These are phyloP conservation scores for Talaromyces rugulosus DNA, from an alignment of 2,329 filamentous ascomycete genomes.

Conservation along the genomic window DNA sequence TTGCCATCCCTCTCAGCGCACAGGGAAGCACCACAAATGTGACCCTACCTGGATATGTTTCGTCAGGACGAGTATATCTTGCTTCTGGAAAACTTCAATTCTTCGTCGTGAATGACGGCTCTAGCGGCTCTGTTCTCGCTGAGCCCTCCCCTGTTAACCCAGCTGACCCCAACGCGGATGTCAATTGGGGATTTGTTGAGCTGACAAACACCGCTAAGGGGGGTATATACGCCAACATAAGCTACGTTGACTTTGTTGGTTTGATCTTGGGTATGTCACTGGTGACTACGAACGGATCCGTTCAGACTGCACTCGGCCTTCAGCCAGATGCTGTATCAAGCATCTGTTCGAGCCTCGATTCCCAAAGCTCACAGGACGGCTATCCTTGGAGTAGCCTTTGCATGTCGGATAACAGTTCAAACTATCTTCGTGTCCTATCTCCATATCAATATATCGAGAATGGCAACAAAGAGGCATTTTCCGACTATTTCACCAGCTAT, in stretches of 20 bases:
- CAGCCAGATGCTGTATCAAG: slow-evolving; percentile 43
- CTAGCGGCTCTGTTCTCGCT: slow-evolving; percentile 37
- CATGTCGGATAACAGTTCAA: slow-evolving; percentile 32
- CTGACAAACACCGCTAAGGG: slow-evolving; percentile 41
- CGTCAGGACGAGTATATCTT: slow-evolving; percentile 45
- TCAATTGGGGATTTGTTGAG: slow-evolving; percentile 52
- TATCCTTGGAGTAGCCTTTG: slow-evolving; percentile 53
- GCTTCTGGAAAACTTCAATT: slow-evolving; percentile 41
- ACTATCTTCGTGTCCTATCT: slow-evolving; percentile 50
- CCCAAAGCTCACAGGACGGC: slow-evolving; percentile 45
- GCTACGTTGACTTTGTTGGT: slow-evolving; percentile 51
- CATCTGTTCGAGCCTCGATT: slow-evolving; percentile 43
- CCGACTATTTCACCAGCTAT: slow-evolving; percentile 49
- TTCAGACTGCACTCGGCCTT: slow-evolving; percentile 49
- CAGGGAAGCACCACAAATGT: slow-evolving; percentile 37
- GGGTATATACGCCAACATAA: slow-evolving; percentile 46
- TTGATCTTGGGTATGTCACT: slow-evolving; percentile 52
- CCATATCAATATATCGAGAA: slow-evolving; percentile 48
- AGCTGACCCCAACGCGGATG: slow-evolving; percentile 38
- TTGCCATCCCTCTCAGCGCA: slow-evolving; percentile 42
- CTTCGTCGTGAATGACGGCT: slow-evolving; percentile 33
- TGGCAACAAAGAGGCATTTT: slow-evolving; percentile 44
- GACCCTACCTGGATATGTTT: slow-evolving; percentile 40
- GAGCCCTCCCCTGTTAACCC: slow-evolving; percentile 47
- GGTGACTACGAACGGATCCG: slow-evolving; percentile 42